Percentiles rank a stretch among this genome's conserved stretches.
These are phyloP conservation scores for Podospora australis DNA, from an alignment of 495 filamentous ascomycete species.

Conservation along the genomic window DNA sequence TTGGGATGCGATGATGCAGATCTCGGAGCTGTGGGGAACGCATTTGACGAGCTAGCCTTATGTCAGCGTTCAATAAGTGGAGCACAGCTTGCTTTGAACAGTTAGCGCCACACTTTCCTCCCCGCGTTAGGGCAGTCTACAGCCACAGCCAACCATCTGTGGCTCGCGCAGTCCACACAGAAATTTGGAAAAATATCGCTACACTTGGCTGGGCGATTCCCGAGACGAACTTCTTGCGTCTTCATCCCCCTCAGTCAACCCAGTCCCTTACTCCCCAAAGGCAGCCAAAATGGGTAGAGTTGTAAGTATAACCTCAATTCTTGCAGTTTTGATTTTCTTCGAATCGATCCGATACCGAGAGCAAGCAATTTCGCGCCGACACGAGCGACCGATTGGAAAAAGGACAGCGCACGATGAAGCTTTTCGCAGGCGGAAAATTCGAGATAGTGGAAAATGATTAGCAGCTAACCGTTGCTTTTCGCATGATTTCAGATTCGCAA, in stretches of 20 bases:
- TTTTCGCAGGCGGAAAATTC: neutral
- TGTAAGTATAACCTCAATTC: conserved; percentile 33
- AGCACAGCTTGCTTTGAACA: neutral
- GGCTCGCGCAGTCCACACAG: conserved; percentile 30
- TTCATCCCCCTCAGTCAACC: conserved; percentile 27
- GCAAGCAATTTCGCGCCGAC: conserved; percentile 5
- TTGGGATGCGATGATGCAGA: too few species aligned
- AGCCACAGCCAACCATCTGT: conserved; percentile 20
- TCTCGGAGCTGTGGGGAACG: too few species aligned
- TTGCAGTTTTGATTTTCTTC: conserved; percentile 10
- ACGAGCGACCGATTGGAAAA: conserved; percentile 14
- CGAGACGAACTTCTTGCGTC: conserved; percentile 24
- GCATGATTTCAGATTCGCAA: conserved; percentile 65
- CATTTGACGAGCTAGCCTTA: neutral
- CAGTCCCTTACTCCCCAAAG: conserved; percentile 26
- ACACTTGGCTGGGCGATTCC: conserved; percentile 23
- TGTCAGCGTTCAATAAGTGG: too few species aligned
- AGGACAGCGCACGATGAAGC: neutral
- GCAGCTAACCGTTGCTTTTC: conserved; percentile 26
- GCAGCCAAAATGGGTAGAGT: conserved; percentile 47
- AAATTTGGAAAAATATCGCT: conserved; percentile 35
- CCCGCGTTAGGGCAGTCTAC: conserved; percentile 29
- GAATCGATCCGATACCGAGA: conserved; percentile 13
- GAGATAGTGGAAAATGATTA: conserved; percentile 5
- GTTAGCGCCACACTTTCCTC: conserved; percentile 14